Evolutionary conservation across 345 rosid genomes (phyloP), one percentile per base, ranked within the genome.

Genomic region (Eucalyptus cloeziana): DNA sequence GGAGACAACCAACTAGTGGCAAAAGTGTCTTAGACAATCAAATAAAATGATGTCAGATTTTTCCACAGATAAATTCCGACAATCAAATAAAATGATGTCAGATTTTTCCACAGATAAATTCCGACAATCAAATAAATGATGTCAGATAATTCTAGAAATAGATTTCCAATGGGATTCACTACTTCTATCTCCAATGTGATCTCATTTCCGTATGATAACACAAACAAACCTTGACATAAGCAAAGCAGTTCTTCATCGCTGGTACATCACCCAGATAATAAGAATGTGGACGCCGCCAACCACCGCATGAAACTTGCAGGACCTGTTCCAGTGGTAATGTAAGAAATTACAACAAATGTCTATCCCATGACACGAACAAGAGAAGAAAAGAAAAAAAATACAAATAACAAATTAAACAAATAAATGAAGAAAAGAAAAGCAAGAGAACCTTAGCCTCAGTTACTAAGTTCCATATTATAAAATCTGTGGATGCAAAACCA

Each of bases 251-350:
- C 91, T 90, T 90, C 92, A 88, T 91, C 89, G 94, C 99, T 47
- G 98, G 98, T 89, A 94, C 88, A 91, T 95, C 95, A 88, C 99
- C 97, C 44, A 96, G 92, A 92, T 95, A 93, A 91, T 91, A 97
- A 90, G 97, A 97, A 91, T 96, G 98, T 64, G 99, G 99, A 58
- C 98, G 99, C 44, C 99, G 96, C 99, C 99, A 98, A 88, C 99
- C 99, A 89, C 99, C 99, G 88, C 99, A 98, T 86, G 99, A 91
- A 92, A 98, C 94, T 94, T 97, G 97, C 91, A 96, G 87, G 92
- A 98, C 96, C 99, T 97, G 92, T 86, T 85, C 88, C 91, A 95
- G 89, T 85, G 21, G 89, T 90, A 90, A 81, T 58, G 67, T 87
- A 87, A 81, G 89, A 79, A 89, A 92, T 89, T 89, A 90, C 89